phyloP scores from a whole-genome alignment of 495 filamentous ascomycete species.

The Tuber melanosporum region DNA sequence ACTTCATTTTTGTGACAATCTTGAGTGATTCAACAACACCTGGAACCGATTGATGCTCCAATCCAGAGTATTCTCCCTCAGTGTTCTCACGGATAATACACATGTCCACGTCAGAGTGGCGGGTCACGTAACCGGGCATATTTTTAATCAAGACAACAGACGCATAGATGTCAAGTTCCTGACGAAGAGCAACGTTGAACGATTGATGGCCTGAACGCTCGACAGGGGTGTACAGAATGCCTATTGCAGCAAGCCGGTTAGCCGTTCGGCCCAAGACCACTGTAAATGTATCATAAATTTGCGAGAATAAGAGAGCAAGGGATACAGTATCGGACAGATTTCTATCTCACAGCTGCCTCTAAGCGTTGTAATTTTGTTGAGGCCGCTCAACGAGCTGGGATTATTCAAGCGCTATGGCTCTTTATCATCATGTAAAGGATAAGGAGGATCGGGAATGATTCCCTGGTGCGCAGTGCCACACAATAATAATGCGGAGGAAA shows the following conservation, averaged over 20 bases:
- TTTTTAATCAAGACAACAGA: constrained; percentile 98
- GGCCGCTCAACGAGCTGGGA: constrained; percentile 27
- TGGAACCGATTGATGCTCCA: constrained; percentile 95
- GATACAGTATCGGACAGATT: constrained; percentile 13
- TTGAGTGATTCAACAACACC: constrained; percentile 99
- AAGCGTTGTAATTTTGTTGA: constrained; percentile 28
- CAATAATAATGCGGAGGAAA: not conserved
- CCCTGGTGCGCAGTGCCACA: too few species aligned
- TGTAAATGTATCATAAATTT: not conserved
- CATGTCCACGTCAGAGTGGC: constrained; percentile 91
- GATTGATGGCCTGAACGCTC: constrained; percentile 96
- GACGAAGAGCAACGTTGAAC: constrained; percentile 97
- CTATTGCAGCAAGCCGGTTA: constrained; percentile 40
- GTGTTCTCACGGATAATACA: constrained; percentile 99
- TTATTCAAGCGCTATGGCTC: constrained; percentile 31
- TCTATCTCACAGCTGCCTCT: constrained; percentile 28
- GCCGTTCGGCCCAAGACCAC: not conserved
- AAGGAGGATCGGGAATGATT: not conserved
- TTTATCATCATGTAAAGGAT: constrained; percentile 29
- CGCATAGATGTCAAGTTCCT: constrained; percentile 99
- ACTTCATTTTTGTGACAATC: constrained; percentile 98
- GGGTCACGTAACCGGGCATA: constrained; percentile 95
- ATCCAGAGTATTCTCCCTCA: constrained; percentile 96
- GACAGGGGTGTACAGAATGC: constrained; percentile 93
- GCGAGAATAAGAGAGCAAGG: constrained; percentile 11